Conservation (phyloP, 2,329 filamentous ascomycete genomes). For the Herpomyces periplanetae region DNA sequence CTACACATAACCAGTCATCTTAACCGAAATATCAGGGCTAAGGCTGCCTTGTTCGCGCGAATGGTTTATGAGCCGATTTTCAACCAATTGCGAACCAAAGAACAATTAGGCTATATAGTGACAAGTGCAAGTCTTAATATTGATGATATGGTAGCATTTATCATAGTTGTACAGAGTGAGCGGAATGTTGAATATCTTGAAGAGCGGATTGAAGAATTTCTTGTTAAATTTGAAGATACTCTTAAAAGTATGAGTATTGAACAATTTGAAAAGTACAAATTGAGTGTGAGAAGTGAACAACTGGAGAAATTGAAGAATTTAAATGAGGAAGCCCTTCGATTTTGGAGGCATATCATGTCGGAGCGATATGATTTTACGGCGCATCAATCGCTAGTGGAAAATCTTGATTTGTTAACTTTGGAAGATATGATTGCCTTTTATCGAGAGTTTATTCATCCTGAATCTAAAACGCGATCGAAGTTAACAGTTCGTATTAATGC, state of each 20-base stretch:
- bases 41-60: conserved; percentile 43
- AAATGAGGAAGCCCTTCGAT: conserved; percentile 35
- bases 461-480: conserved; percentile 35
- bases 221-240: conserved; percentile 21
- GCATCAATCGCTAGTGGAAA: conserved; percentile 22
- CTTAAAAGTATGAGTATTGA: conserved; percentile 35
- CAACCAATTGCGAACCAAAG: conserved; percentile 74
- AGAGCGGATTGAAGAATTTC: conserved; percentile 47
- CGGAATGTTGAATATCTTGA: conserved; percentile 48
- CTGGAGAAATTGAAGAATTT: conserved; percentile 78
- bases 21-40: conserved; percentile 29
- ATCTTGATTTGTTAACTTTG: conserved; percentile 35
- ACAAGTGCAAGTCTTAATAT: conserved; percentile 39
- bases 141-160: conserved; percentile 33
- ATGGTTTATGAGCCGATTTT: conserved; percentile 77
- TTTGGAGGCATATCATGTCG: conserved; percentile 48
- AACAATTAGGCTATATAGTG: conserved; percentile 86
- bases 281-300: conserved; percentile 47
- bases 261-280: conserved; percentile 66
- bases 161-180: conserved; percentile 77
- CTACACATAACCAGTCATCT: conserved; percentile 26
- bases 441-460: conserved; percentile 28
- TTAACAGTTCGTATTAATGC: conserved; percentile 18
- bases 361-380: conserved; percentile 70
- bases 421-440: conserved; percentile 43